Base-by-base conservation (phyloP, 108 stramenopile genomes). In the Asterionellopsis glacialis region DNA sequence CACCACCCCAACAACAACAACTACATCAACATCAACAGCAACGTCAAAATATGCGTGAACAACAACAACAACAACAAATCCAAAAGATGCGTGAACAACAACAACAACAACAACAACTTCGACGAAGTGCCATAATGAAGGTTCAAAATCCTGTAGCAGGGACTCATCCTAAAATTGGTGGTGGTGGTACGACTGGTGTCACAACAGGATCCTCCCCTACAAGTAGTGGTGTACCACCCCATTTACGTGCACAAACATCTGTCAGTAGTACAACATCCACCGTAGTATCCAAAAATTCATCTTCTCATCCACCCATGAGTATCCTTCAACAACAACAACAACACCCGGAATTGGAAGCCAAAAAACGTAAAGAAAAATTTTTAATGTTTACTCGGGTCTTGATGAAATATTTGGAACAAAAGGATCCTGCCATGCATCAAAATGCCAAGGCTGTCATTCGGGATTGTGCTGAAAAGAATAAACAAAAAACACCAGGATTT, bases 361-460 rank as follows among this genome's bases (percentile, higher is more conserved):
- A 80, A 59, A 72, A 77, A 42, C 75, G 81, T 58, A 93, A 93
- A 76, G 86, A 90, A 63, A 63, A 71, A 27, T 93, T 90, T 55
- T 66, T 90, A 57, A 82, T 93, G 81, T 90, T 93, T 57, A 93
- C 91, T 0, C 68, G 82, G 19, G 88, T 90, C 21, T 61, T 93
- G 45, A 85, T 93, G 73, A 90, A 88, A 56, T 86, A 84, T 41
- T 69, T 93, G 38, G 88, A 93, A 75, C 67, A 70, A 65, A 81
- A 87, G 45, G 87, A 93, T 72, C 51, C 68, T 12, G 62, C 41
- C 0, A 60, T 88, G 73, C 88, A 93, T 59, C 23, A 44, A 26
- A 41, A 67, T n/a, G 91, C 88, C 62, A 87, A 84, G 66, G 44
- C 42, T 12, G 79, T 84, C 59, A 86, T 94, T 59, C 79, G 76